Evolutionary conservation across 164 flowering plant genomes (phyloP), one percentile per base, ranked within the genome.

Genomic region (Magnolia officinalis): DNA sequence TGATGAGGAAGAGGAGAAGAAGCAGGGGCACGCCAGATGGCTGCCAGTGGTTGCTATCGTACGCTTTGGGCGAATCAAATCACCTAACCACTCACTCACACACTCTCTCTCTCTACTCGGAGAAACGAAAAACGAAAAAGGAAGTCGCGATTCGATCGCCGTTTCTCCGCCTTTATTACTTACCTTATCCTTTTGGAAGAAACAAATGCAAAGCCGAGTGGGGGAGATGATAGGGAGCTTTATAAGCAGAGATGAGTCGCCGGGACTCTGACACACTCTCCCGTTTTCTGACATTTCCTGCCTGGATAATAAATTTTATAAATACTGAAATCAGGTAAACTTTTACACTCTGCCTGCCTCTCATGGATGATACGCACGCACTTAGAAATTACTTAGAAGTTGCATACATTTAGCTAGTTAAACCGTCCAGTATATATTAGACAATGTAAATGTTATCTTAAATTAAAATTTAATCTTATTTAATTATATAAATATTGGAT

Each of bases 201-300:
- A 20, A 61, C n/a, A 24, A 50, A 49, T 73, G 64, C 20, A 16
- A 70, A 23, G 72, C 9, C 26, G 49, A 71, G 20, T 18, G 55
- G 1, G 71, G 10, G 3, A 24, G 29, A 49, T 10, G 16, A 55
- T 63, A 66, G 49, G 23, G 61, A 78, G 73, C 74, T 75, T 51
- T 80, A 80, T 75, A 85, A 67, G 26, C n/a, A 70, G n/a, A 50
- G 26, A 75, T 66, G 50, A 9, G 51, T 66, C 23, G 72, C 71
- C 72, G 45, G 45, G 45, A 37, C 6, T 37, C 45, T 37, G 45
- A 37, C 45, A 37, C 45, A 37, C 45, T 37, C 45, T 37, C 6
- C 45, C 45, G 45, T 37, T 37, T 37, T 37, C 45, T 37, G 45
- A 37, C 45, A 37, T 37, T 37, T 4, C 45, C 45, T 37, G 45